Evolutionary conservation across 495 filamentous ascomycete genomes (phyloP).

Genomic region (Neurospora terricola): DNA sequence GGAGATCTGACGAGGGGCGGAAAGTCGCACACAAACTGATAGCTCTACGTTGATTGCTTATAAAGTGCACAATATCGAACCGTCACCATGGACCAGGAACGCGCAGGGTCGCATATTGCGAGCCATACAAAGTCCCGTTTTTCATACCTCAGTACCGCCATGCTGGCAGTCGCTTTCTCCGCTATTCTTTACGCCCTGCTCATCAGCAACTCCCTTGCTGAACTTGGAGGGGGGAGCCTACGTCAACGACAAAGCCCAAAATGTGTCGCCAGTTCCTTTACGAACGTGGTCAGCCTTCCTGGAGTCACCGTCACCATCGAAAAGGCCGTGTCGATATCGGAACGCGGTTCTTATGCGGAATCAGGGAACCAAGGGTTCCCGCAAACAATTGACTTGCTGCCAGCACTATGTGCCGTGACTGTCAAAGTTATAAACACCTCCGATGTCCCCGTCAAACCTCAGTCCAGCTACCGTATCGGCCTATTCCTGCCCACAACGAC

Average conservation of each 20-base stretch:
- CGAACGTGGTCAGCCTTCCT: conserved; percentile 7
- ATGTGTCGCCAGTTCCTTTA: conserved; percentile 8
- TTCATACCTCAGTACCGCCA: neutral
- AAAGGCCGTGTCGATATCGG: conserved; percentile 18
- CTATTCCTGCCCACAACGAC: conserved; percentile 37
- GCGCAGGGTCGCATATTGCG: neutral
- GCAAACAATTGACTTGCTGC: conserved; percentile 35
- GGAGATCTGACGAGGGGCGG: neutral
- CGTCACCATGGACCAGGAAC: neutral
- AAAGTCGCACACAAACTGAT: neutral
- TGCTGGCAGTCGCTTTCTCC: neutral
- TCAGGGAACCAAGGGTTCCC: conserved; percentile 24
- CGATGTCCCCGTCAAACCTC: conserved; percentile 21
- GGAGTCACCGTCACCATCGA: conserved; percentile 18
- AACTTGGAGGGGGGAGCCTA: neutral
- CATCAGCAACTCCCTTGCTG: neutral
- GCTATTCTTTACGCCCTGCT: neutral
- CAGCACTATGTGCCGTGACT: conserved; percentile 38
- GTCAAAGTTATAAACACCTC: conserved; percentile 28
- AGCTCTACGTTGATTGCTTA: neutral
- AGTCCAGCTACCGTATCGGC: conserved; percentile 38
- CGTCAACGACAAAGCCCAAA: conserved; percentile 1
- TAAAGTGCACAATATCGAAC: neutral
- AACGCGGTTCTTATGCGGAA: conserved; percentile 25
- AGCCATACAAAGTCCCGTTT: neutral